These are phyloP conservation scores for Flaveria trinervia DNA, from an alignment of 129 eudicot species.

Conservation along the genomic window DNA sequence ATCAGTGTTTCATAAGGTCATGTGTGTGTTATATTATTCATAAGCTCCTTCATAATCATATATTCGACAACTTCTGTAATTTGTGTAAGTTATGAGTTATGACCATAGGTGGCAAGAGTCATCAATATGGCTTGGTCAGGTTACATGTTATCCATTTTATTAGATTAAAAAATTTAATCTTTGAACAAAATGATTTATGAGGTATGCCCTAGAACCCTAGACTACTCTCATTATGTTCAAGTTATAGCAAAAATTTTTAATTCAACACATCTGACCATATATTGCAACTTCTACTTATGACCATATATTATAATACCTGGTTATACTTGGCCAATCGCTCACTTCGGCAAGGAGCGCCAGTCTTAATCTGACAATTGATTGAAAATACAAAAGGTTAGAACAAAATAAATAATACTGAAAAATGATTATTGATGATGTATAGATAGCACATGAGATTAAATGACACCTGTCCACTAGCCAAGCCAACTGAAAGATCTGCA, in stretches of 20 bases:
- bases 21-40: background rate
- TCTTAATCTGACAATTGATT: slow-evolving; percentile 60
- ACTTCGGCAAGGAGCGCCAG: slow-evolving; percentile 98
- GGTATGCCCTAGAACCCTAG: background rate
- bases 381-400: slow-evolving; percentile 9
- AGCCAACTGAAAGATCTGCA: slow-evolving; percentile 94
- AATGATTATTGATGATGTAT: background rate
- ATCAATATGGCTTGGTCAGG: no score
- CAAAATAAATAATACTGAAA: background rate
- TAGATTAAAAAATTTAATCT: background rate
- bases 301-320: slow-evolving; percentile 51
- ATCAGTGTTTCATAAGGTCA: background rate
- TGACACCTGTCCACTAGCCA: slow-evolving; percentile 96
- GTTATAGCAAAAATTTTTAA: background rate
- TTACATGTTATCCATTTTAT: no score
- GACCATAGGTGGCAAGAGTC: background rate
- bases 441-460: background rate
- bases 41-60: slow-evolving; percentile 9
- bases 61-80: background rate
- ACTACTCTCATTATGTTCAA: background rate
- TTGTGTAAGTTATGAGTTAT: background rate
- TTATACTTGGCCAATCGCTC: slow-evolving; percentile 94
- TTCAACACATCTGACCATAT: background rate
- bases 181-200: background rate
- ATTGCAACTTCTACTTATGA: background rate